Base-by-base conservation (phyloP, 257 asterid genomes). In the Forsythia viridissima region DNA sequence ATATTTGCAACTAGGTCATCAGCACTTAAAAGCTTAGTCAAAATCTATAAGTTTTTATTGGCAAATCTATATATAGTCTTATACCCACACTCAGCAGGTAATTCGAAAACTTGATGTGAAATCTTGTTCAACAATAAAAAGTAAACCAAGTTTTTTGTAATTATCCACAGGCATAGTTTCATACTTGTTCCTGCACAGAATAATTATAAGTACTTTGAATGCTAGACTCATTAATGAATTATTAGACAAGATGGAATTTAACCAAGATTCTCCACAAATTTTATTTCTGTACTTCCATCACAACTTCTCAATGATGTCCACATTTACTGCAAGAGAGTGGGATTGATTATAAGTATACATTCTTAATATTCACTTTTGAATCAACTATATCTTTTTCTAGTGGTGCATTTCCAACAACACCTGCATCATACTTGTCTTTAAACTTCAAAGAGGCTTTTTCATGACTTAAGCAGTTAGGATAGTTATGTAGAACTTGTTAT, bases 121-220 rank as follows among this genome's bases (percentile, higher is more conserved):
- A 18, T 43, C 67, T 59, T 34, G 73, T 80, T 79, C 13, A n/a
- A 74, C 51, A 63, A 71, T 39, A n/a, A 20, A 72, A 71, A 24
- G 75, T 43, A 74, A 44, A 82, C 77, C 55, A 73, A 48, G 72
- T 48, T 34, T 46, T 42, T 81, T 42, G 39, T 44, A 71, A 66
- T 21, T 36, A 61, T 44, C 76, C n/a, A 59, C 70, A 20, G 41
- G 55, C 74, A 44, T 72, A 70, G 68, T 68, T 66, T 74, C 74
- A 74, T 77, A 44, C 70, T n/a, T 55, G 8, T 44, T 30, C 63
- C 38, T 34, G 69, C 37, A 65, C 48, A 20, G 43, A 75, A 51
- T 71, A 59, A 42, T 51, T 66, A 36, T 41, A 20, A 75, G n/a
- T 10, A 78, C 40, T 11, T 80, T 69, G 21, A 66, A 74, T 71